Conservation (phyloP, 805 yeast genomes). For the Ogataea minuta region DNA sequence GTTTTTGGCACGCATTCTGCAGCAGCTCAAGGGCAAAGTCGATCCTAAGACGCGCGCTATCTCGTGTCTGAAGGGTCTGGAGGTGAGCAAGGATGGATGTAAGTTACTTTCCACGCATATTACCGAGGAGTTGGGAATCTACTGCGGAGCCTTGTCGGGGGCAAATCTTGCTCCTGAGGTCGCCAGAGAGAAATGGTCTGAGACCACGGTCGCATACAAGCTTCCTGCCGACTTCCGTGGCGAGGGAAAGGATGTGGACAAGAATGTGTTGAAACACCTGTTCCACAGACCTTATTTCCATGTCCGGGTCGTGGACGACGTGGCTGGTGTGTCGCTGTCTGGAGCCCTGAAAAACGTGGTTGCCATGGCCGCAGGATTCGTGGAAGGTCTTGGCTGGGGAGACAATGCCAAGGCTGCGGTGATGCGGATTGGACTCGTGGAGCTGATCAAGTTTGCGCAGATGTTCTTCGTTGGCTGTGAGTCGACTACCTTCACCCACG, state of each 20-base stretch:
- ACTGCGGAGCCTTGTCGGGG: slow-evolving; percentile 96
- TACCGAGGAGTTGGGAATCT: slow-evolving; percentile 74
- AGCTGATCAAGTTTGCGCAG: slow-evolving; percentile 82
- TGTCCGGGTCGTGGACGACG: slow-evolving; percentile 87
- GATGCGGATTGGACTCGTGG: slow-evolving; percentile 92
- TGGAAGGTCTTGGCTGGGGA: slow-evolving; percentile 98
- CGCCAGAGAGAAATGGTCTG: slow-evolving; percentile 94
- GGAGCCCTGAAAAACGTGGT: slow-evolving; percentile 97
- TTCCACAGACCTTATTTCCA: slow-evolving; percentile 99
- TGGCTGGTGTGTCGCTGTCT: slow-evolving; percentile 93
- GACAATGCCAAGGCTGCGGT: slow-evolving; percentile 97
- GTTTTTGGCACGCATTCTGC: slow-evolving; percentile 75
- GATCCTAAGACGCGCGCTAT: slow-evolving; percentile 76
- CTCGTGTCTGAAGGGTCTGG: slow-evolving; percentile 94
- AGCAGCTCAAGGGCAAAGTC: slow-evolving; percentile 75
- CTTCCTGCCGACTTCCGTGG: slow-evolving; percentile 68
- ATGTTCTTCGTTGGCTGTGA: slow-evolving; percentile 74
- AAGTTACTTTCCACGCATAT: slow-evolving; percentile 77
- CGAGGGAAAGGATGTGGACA: slow-evolving; percentile 70
- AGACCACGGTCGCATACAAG: slow-evolving; percentile 92
- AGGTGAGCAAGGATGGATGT: slow-evolving; percentile 82
- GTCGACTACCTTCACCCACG: slow-evolving; percentile 83
- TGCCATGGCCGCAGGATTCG: slow-evolving; percentile 96
- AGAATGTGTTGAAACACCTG: slow-evolving; percentile 65
- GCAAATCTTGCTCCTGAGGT: slow-evolving; percentile 98